A percentile compares a stretch with the other conserved stretches of the same genome.
These are phyloP conservation scores for Nemania sp. DNA, from an alignment of 2,329 filamentous ascomycete species.

Conservation along the genomic window DNA sequence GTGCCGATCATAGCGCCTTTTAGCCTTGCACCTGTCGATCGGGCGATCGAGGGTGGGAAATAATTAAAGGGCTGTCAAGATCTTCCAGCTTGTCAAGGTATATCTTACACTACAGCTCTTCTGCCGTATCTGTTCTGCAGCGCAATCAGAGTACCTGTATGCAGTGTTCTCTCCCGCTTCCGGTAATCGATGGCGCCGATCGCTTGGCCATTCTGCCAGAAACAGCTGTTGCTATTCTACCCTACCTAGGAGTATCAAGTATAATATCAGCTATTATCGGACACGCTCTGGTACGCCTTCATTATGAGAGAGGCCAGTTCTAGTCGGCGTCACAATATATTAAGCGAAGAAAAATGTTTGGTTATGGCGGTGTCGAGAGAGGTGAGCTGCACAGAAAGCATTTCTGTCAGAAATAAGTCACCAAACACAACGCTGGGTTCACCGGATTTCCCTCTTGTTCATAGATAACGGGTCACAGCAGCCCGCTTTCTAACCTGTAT, in stretches of 20 bases:
- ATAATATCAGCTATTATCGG: constrained; percentile 22
- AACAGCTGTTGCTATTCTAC: too few relatives aligned
- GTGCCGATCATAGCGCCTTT: constrained; percentile 24
- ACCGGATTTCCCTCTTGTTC: too few relatives aligned
- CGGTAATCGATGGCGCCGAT: constrained; percentile 11
- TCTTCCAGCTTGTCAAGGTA: background rate
- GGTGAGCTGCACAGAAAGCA: too few relatives aligned
- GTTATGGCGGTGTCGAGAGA: too few relatives aligned
- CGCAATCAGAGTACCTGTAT: constrained; percentile 8
- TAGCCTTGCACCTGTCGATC: constrained; percentile 26
- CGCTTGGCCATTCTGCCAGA: constrained; percentile 9
- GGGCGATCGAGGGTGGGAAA: constrained; percentile 4
- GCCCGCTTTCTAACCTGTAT: constrained; percentile 8
- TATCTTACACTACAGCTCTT: background rate
- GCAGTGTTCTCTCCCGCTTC: constrained; percentile 8
- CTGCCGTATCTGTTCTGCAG: constrained; percentile 8
- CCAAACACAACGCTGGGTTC: too few relatives aligned
- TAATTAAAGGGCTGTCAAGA: constrained; percentile 13
- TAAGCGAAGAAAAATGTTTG: too few relatives aligned
- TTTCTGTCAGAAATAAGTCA: too few relatives aligned
- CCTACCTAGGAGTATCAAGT: constrained; percentile 1
- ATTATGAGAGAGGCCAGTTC: background rate
- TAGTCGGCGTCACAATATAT: background rate
- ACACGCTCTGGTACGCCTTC: background rate
- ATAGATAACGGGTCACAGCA: too few relatives aligned